Percentiles rank a stretch among this genome's conserved stretches.
phyloP scores from a whole-genome alignment of 768 basidiomycete genomes.

The Psilocybe subaeruginosa region DNA sequence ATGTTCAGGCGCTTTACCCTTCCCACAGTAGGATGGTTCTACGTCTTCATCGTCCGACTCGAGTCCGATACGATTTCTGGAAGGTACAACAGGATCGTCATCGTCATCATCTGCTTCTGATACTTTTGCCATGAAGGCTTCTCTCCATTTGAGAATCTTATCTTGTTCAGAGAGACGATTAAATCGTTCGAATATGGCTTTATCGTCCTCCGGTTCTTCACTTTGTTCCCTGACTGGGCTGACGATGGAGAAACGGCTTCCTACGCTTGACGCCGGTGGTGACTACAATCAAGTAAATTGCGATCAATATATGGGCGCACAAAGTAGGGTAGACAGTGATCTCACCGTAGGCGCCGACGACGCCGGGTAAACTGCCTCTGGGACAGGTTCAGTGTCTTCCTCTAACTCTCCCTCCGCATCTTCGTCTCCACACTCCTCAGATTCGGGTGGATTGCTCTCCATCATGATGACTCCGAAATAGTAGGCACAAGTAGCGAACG shows the following conservation, averaged over 20 bases:
- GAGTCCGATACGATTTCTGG: not conserved
- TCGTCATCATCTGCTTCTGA: slow-evolving; percentile 8
- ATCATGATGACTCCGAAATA: slow-evolving; percentile 46
- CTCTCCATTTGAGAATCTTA: slow-evolving; percentile 18
- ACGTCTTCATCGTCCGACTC: slow-evolving; percentile 11
- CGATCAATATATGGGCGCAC: not conserved
- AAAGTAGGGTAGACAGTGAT: not conserved
- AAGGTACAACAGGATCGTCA: slow-evolving; percentile 2
- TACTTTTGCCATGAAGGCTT: slow-evolving; percentile 20
- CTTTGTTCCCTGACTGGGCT: not conserved
- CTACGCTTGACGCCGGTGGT: slow-evolving; percentile 11
- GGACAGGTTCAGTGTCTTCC: slow-evolving; percentile 10
- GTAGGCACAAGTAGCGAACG: slow-evolving; percentile 38
- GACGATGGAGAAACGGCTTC: slow-evolving; percentile 1
- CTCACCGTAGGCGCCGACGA: slow-evolving; percentile 17
- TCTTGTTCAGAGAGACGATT: slow-evolving; percentile 18
- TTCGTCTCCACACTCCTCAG: slow-evolving; percentile 7
- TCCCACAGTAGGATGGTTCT: not conserved
- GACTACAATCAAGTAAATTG: slow-evolving; percentile 2
- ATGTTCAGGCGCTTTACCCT: not conserved
- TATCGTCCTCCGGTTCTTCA: not conserved
- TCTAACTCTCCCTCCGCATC: slow-evolving; percentile 16
- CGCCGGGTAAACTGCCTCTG: slow-evolving; percentile 4
- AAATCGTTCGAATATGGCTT: not conserved
- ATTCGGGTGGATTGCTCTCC: slow-evolving; percentile 1